A percentile compares a stretch with the other conserved stretches of the same genome.
Conservation (phyloP, 2,329 filamentous ascomycete genomes). For the Colletotrichum acutatum region DNA sequence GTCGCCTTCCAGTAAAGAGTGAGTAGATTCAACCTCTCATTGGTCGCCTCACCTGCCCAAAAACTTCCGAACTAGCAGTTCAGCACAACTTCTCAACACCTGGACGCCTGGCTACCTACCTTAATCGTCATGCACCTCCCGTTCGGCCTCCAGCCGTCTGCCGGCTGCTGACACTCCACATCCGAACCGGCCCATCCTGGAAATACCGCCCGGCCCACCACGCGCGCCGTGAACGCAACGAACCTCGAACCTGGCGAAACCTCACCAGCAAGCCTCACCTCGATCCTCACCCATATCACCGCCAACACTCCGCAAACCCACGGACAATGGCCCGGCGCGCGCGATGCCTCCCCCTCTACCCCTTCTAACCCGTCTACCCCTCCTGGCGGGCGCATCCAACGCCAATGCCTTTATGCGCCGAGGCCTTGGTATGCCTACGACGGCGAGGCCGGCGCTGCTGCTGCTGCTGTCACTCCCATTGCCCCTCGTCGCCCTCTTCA, state of each 20-base stretch:
- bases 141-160: background rate
- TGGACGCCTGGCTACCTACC: background rate
- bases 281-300: background rate
- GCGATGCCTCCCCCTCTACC: slow-evolving; percentile 24
- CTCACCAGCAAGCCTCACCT: background rate
- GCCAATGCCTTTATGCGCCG: slow-evolving; percentile 18
- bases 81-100: background rate
- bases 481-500: slow-evolving; percentile 42
- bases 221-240: background rate
- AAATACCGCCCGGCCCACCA: background rate
- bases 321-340: slow-evolving; percentile 31
- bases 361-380: background rate
- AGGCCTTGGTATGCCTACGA: background rate
- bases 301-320: background rate
- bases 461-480: background rate
- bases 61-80: background rate
- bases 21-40: background rate
- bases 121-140: background rate
- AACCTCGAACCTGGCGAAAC: slow-evolving; percentile 16
- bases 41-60: slow-evolving; percentile 1
- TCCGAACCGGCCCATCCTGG: background rate
- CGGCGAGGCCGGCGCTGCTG: slow-evolving; percentile 6
- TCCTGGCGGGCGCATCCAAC: background rate
- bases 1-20: background rate
- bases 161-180: background rate